Percentiles rank a stretch among this genome's conserved stretches.
Evolutionary conservation across 2,329 filamentous ascomycete genomes (phyloP).

Genomic region (Aspergillus proliferans): DNA sequence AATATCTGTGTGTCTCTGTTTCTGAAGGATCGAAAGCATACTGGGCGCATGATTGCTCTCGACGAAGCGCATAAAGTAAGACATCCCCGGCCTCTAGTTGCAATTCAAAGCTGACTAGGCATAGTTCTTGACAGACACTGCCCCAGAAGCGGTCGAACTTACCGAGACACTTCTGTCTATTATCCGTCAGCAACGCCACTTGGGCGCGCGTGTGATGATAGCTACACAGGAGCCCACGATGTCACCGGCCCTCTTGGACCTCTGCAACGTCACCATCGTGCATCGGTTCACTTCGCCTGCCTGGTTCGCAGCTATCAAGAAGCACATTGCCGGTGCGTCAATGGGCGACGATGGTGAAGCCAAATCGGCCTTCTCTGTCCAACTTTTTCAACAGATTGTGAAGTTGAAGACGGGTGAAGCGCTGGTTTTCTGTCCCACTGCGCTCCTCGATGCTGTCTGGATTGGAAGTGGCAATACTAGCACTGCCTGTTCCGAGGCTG

Average conservation of each 20-base stretch:
- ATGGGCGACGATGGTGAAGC: constrained; percentile 13
- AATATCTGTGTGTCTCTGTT: constrained; percentile 65
- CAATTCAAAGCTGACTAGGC: background rate
- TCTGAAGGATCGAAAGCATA: constrained; percentile 46
- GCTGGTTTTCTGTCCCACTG: constrained; percentile 44
- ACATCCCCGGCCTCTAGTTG: background rate
- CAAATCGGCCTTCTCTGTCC: constrained; percentile 12
- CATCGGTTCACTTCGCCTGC: constrained; percentile 64
- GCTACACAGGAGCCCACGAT: constrained; percentile 74
- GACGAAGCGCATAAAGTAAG: constrained; percentile 70
- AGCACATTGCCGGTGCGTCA: constrained; percentile 43
- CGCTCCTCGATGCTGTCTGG: constrained; percentile 29
- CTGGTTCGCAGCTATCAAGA: constrained; percentile 49
- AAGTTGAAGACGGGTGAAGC: constrained; percentile 44
- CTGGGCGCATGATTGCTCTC: constrained; percentile 59
- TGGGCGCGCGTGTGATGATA: constrained; percentile 61
- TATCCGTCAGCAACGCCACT: constrained; percentile 66
- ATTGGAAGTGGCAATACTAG: background rate
- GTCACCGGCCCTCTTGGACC: constrained; percentile 60
- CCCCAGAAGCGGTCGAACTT: constrained; percentile 50
- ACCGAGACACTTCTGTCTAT: constrained; percentile 57
- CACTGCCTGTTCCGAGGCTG: background rate
- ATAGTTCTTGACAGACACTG: constrained; percentile 54
- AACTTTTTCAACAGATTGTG: constrained; percentile 43
- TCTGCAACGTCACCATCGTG: constrained; percentile 66